phyloP scores from a whole-genome alignment of 2,329 filamentous ascomycete genomes.

The Calonectria honghensis region DNA sequence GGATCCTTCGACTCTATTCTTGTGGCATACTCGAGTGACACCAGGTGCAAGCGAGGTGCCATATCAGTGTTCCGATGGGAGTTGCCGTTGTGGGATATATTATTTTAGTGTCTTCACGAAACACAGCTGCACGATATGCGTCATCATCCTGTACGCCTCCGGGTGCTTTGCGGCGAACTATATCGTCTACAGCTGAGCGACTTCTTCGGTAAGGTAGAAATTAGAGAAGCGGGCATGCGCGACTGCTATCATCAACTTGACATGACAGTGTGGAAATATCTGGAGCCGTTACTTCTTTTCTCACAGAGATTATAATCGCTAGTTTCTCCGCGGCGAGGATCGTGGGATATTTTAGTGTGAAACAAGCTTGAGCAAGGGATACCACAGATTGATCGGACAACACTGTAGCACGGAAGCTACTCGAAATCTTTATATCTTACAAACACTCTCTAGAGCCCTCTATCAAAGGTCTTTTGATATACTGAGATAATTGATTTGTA shows the following conservation, averaged over 20 bases:
- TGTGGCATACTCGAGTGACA: constrained; percentile 48
- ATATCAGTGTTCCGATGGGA: constrained; percentile 42
- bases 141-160: constrained; percentile 44
- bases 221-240: constrained; percentile 56
- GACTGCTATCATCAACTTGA: constrained; percentile 45
- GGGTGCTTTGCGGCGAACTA: constrained; percentile 56
- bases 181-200: constrained; percentile 60
- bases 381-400: too few species aligned
- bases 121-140: constrained; percentile 46
- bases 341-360: too few species aligned
- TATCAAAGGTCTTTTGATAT: too few species aligned
- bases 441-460: too few species aligned
- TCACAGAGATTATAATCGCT: not conserved
- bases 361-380: too few species aligned
- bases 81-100: constrained; percentile 48
- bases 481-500: too few species aligned
- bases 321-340: too few species aligned
- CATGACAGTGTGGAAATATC: constrained; percentile 48
- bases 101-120: constrained; percentile 47
- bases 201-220: constrained; percentile 57
- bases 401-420: too few species aligned
- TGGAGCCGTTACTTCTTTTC: constrained; percentile 56
- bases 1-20: constrained; percentile 40
- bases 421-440: too few species aligned
- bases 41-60: constrained; percentile 46